Evolutionary conservation across 371 early-diverging fungal genomes (phyloP).

Genomic region (Choanephora cucurbitarum): DNA sequence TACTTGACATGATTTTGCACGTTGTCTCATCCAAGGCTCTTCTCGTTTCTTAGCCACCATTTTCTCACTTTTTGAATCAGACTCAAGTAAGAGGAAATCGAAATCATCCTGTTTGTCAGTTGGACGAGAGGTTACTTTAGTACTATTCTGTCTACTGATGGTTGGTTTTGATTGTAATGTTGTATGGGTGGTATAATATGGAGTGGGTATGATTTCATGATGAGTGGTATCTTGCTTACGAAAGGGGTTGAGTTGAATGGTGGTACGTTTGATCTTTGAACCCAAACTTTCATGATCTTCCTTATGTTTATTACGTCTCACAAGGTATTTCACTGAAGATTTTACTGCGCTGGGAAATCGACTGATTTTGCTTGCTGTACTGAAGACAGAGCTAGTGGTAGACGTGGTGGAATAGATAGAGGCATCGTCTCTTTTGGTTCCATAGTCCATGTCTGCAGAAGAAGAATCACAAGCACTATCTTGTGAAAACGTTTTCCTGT

Average conservation of each 20-base stretch:
- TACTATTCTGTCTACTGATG: slow-evolving; percentile 27
- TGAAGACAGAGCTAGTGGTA: slow-evolving; percentile 41
- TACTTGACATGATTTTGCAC: slow-evolving; percentile 43
- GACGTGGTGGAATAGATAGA: slow-evolving; percentile 44
- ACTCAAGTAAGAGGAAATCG: slow-evolving; percentile 7
- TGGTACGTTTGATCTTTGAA: slow-evolving; percentile 21
- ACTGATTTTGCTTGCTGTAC: slow-evolving; percentile 43
- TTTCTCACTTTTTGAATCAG: slow-evolving; percentile 34
- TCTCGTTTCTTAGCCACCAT: slow-evolving; percentile 12
- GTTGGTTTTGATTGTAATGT: slow-evolving; percentile 4
- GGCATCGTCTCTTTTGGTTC: slow-evolving; percentile 24
- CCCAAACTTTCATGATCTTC: slow-evolving; percentile 5
- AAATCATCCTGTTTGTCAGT: slow-evolving; percentile 27
- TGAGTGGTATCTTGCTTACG: neutral
- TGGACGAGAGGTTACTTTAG: slow-evolving; percentile 24
- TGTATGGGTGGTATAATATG: slow-evolving; percentile 2
- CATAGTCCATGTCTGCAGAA: neutral
- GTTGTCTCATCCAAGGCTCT: slow-evolving; percentile 29
- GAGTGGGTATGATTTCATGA: slow-evolving; percentile 8
- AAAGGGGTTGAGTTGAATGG: slow-evolving; percentile 5
- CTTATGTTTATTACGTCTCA: slow-evolving; percentile 16
- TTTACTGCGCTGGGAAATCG: slow-evolving; percentile 45
- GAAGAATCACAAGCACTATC: slow-evolving; percentile 18
- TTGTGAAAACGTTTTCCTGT: slow-evolving; percentile 6
- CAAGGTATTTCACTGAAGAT: slow-evolving; percentile 40